These are phyloP conservation scores for Aspergillus transmontanensis DNA, from an alignment of 2,329 filamentous ascomycete genomes.

Conservation along the genomic window DNA sequence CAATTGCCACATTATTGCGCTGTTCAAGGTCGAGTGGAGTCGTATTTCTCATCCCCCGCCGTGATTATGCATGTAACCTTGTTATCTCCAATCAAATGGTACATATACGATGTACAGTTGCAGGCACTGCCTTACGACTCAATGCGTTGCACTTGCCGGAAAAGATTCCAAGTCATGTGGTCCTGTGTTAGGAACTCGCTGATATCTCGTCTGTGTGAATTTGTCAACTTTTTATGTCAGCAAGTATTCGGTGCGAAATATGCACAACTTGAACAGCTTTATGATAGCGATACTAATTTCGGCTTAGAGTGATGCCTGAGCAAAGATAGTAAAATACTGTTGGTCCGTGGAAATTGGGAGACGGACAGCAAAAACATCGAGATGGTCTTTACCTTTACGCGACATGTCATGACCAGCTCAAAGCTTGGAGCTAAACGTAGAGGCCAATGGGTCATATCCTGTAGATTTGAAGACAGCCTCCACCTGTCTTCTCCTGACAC, in stretches of 20 bases:
- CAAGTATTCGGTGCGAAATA: too few species aligned
- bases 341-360: too few species aligned
- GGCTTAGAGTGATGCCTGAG: too few species aligned
- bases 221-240: too few species aligned
- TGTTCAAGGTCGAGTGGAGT: not conserved
- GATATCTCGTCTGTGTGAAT: too few species aligned
- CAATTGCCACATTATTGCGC: not conserved
- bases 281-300: not conserved
- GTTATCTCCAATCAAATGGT: not conserved
- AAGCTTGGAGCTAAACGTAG: not conserved
- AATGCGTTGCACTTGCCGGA: not conserved
- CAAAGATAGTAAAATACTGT: too few species aligned
- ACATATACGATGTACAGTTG: not conserved
- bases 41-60: not conserved
- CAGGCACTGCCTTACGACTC: not conserved
- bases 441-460: slow-evolving; percentile 51
- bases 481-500: slow-evolving; percentile 53
- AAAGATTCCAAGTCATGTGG: not conserved
- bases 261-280: not conserved
- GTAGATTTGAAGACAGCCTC: slow-evolving; percentile 49
- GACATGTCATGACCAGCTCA: not conserved
- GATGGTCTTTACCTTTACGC: too few species aligned
- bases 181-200: too few species aligned
- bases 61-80: not conserved
- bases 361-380: too few species aligned